Base-by-base conservation (phyloP, 305 asterid species). In the Rubia tinctorum region DNA sequence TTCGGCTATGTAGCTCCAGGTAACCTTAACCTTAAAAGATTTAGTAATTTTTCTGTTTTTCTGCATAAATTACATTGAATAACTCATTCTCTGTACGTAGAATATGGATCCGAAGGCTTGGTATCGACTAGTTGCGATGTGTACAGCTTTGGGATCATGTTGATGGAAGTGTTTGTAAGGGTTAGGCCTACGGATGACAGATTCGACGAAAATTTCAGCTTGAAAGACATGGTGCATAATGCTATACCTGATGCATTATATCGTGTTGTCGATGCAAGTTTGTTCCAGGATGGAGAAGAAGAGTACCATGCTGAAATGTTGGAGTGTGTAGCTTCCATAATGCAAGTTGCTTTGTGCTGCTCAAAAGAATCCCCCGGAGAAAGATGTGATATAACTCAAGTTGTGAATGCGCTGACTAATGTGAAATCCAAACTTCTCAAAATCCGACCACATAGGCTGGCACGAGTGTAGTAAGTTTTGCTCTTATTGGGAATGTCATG, bases 1-100 rank as follows among this genome's bases (percentile, higher is more conserved):
- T 25, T 85, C 4, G 89, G 87, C 22, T 80, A 85, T 43, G 75
- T 80, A 42, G 88, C 88, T 73, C 88, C 83, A 74, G 83, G 86
- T 82, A 51, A 71, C 7, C 68, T 68, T 77, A 51, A 51, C 7
- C 68, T 68, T 77, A 51, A 51, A 51, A 17, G 22, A 51, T 51
- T 49, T 3, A 2, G 55, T 14, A 14, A 18, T 3, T 47, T 30
- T 30, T 30, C 34, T 47, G 2, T 49, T 47, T 47, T 47, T 44
- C 45, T 42, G 49, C 8, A 43, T 7, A 43, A 45, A 9, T 9
- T 45, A 9, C 6, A 6, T 56, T 7, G 1, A n/a, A n/a, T 20
- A 58, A 58, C n/a, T 2, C 64, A 58, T 58, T 58, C 6, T 58
- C 0, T 45, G 72, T 30, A 30, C 34, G 34, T 23, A 44, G 72